Conservation (phyloP, 2,329 filamentous ascomycete species). For the Fusarium kyushuense region DNA sequence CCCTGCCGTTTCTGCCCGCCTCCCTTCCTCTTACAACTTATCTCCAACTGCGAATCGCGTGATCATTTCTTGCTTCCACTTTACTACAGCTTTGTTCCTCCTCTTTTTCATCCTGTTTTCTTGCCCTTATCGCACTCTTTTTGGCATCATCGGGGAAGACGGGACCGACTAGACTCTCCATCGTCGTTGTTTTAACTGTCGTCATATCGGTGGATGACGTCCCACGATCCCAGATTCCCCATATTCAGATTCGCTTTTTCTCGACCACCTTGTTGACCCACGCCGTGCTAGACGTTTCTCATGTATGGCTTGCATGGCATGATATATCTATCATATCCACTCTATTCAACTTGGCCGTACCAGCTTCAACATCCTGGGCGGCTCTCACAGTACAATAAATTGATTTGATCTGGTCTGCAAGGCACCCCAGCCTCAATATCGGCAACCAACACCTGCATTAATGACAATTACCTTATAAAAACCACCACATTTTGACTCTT, state of each 20-base stretch:
- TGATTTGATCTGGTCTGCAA: slow-evolving; percentile 7
- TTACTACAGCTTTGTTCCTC: not conserved
- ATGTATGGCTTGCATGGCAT: slow-evolving; percentile 38
- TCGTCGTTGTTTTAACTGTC: slow-evolving; percentile 34
- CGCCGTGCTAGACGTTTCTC: slow-evolving; percentile 29
- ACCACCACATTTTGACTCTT: slow-evolving; percentile 2
- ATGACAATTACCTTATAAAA: slow-evolving; percentile 5
- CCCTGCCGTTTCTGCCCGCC: slow-evolving; percentile 34
- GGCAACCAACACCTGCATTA: slow-evolving; percentile 30
- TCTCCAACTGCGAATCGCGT: slow-evolving; percentile 4
- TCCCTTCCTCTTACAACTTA: slow-evolving; percentile 20
- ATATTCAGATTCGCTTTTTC: slow-evolving; percentile 27
- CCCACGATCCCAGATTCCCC: slow-evolving; percentile 46
- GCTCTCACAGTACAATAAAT: slow-evolving; percentile 11
- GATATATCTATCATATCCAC: slow-evolving; percentile 46
- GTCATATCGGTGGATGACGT: slow-evolving; percentile 49
- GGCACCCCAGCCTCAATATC: slow-evolving; percentile 9
- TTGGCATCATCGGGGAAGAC: slow-evolving; percentile 12
- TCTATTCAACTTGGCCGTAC: slow-evolving; percentile 27
- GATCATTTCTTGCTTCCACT: slow-evolving; percentile 3
- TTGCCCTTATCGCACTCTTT: not conserved
- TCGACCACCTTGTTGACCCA: slow-evolving; percentile 35
- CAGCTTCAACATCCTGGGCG: slow-evolving; percentile 7
- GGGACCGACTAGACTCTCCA: slow-evolving; percentile 33
- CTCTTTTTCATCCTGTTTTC: not conserved